phyloP scores from a whole-genome alignment of 768 basidiomycete species.

The Boletus sp. region DNA sequence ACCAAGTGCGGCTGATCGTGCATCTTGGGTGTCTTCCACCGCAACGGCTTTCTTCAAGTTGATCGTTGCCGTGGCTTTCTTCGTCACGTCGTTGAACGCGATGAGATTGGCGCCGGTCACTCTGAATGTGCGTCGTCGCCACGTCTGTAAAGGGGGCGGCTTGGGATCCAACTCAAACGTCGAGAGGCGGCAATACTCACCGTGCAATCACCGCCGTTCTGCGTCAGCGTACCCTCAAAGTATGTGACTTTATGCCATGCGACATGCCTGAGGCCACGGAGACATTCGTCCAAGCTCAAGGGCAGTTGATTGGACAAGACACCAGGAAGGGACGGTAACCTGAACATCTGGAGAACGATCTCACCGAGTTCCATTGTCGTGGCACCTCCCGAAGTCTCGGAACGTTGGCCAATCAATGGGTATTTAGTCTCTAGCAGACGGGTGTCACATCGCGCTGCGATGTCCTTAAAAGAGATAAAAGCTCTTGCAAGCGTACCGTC shows the following conservation, averaged over 20 bases:
- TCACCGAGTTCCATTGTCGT: conserved; percentile 78
- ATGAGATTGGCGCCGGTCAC: conserved; percentile 83
- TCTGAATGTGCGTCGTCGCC: conserved; percentile 79
- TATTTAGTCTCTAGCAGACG: conserved; percentile 79
- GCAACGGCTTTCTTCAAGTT: conserved; percentile 79
- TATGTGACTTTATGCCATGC: conserved; percentile 95
- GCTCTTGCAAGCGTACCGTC: conserved; percentile 88
- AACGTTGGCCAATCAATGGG: conserved; percentile 74
- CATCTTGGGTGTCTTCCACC: conserved; percentile 74
- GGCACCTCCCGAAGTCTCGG: conserved; percentile 49
- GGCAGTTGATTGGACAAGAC: conserved; percentile 75
- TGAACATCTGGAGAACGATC: conserved; percentile 85
- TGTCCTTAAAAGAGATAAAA: conserved; percentile 85
- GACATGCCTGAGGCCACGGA: conserved; percentile 81
- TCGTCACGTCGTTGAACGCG: conserved; percentile 91
- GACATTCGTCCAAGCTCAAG: conserved; percentile 89
- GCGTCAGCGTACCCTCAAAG: conserved; percentile 89
- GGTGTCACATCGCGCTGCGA: conserved; percentile 79
- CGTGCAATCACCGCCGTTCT: conserved; percentile 88
- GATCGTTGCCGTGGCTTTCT: conserved; percentile 85
- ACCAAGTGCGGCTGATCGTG: conserved; percentile 43
- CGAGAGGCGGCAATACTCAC: conserved; percentile 45
- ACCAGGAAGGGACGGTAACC: conserved; percentile 86
- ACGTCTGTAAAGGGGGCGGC: conserved; percentile 47
- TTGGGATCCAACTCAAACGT: not conserved